A percentile compares a stretch with the other conserved stretches of the same genome.
Conservation (phyloP, 805 yeast species). For the Hanseniaspora singularis region DNA sequence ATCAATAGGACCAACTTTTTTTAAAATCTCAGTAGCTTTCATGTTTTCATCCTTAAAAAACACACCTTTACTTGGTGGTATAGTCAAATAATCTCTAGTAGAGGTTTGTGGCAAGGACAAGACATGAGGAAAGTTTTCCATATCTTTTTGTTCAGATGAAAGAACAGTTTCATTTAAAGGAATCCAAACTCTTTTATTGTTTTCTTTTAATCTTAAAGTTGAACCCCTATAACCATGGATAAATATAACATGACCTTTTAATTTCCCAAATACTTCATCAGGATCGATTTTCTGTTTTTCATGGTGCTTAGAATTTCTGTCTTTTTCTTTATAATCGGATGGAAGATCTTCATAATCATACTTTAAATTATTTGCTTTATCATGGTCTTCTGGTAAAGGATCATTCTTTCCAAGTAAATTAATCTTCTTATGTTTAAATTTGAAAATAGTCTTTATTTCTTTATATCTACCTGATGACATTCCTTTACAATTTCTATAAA, state of each 20-base stretch:
- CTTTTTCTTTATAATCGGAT: conserved; percentile 18
- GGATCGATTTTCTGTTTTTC: conserved; percentile 34
- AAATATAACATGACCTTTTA: conserved; percentile 69
- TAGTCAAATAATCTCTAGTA: conserved; percentile 35
- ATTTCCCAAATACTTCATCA: conserved; percentile 29
- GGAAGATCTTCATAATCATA: conserved; percentile 5
- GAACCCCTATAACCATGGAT: conserved; percentile 88
- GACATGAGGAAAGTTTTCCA: neutral
- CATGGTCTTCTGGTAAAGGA: too few relatives aligned
- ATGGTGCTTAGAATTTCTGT: conserved; percentile 10
- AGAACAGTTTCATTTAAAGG: conserved; percentile 71
- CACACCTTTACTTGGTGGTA: conserved; percentile 65
- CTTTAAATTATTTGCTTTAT: conserved; percentile 7
- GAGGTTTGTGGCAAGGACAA: conserved; percentile 6
- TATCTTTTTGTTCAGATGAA: conserved; percentile 46
- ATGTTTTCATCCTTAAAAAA: conserved; percentile 38
- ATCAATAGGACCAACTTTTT: conserved; percentile 81
- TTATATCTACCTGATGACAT: conserved; percentile 55
- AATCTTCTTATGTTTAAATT: conserved; percentile 34
- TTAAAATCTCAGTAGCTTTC: conserved; percentile 63
- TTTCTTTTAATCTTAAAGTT: conserved; percentile 50
- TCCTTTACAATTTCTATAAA: conserved; percentile 43
- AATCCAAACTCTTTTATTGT: conserved; percentile 67
- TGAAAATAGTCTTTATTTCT: conserved; percentile 56
- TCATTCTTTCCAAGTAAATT: too few relatives aligned